phyloP scores from a whole-genome alignment of 768 basidiomycete genomes.

The Basidioascus undulatus region DNA sequence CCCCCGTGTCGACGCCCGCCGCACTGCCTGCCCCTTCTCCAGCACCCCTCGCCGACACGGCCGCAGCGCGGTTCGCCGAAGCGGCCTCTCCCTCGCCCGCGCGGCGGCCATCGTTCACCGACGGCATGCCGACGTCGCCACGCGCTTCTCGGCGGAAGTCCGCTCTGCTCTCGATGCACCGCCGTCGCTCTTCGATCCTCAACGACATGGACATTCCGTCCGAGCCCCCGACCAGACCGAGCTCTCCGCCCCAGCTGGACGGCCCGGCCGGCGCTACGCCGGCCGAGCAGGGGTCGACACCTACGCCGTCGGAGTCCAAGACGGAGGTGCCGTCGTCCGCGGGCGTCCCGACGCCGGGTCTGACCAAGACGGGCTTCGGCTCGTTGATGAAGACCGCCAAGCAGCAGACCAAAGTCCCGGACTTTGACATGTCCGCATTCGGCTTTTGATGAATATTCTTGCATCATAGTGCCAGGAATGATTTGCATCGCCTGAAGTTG shows the following conservation, averaged over 20 bases:
- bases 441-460: background rate
- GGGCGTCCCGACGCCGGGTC: slow-evolving; percentile 10
- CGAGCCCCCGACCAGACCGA: slow-evolving; percentile 30
- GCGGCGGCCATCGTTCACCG: slow-evolving; percentile 15
- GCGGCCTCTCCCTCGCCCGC: background rate
- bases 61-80: background rate
- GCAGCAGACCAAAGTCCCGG: slow-evolving; percentile 58
- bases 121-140: too few species aligned
- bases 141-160: too few species aligned
- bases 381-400: slow-evolving; percentile 77
- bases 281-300: too few species aligned
- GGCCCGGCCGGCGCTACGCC: background rate
- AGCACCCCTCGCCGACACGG: slow-evolving; percentile 1
- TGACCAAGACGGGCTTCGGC: slow-evolving; percentile 37
- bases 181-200: slow-evolving; percentile 46
- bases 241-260: slow-evolving; percentile 24
- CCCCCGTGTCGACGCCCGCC: slow-evolving; percentile 1
- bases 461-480: too few species aligned
- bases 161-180: too few species aligned
- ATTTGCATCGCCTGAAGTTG: too few species aligned
- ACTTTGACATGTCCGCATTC: slow-evolving; percentile 70
- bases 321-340: slow-evolving; percentile 11
- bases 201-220: slow-evolving; percentile 71
- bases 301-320: slow-evolving; percentile 9
- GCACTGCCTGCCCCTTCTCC: slow-evolving; percentile 2